Percentiles rank a stretch among this genome's conserved stretches.
phyloP scores from a whole-genome alignment of 257 asterid species.

The Nicotiana undulata region DNA sequence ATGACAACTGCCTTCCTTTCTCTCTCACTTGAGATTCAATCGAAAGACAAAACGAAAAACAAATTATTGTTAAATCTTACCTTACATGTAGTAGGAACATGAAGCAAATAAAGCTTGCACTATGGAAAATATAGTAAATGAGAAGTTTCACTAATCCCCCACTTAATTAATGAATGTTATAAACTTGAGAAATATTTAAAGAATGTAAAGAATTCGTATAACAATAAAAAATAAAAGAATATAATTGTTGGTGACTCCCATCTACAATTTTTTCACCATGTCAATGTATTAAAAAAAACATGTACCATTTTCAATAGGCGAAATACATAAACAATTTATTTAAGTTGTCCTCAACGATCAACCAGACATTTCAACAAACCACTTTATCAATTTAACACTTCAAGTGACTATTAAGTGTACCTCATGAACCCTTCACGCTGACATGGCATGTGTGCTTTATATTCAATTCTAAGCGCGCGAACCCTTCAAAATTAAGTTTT shows the following conservation, averaged over 20 bases:
- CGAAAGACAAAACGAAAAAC: neutral
- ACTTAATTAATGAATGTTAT: neutral
- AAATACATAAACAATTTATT: too few species aligned
- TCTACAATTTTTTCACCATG: neutral
- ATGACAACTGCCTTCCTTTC: neutral
- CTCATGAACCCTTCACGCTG: too few species aligned
- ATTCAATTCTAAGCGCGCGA: too few species aligned
- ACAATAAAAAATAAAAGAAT: neutral
- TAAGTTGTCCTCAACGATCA: too few species aligned
- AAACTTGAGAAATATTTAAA: neutral
- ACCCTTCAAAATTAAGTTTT: too few species aligned
- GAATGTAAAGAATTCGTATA: neutral
- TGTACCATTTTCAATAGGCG: constrained; percentile 8
- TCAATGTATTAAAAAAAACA: neutral
- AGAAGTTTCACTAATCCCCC: neutral
- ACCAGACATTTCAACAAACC: too few species aligned
- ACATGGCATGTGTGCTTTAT: too few species aligned
- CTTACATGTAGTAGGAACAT: neutral
- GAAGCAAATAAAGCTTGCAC: neutral
- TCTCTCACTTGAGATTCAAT: neutral
- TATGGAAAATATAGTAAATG: neutral
- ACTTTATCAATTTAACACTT: too few species aligned
- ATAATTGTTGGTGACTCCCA: neutral
- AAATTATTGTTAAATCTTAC: too few species aligned
- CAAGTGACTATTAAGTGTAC: too few species aligned